These are phyloP conservation scores for Podaxis carcinomalis DNA, from an alignment of 768 basidiomycete genomes.

Conservation along the genomic window DNA sequence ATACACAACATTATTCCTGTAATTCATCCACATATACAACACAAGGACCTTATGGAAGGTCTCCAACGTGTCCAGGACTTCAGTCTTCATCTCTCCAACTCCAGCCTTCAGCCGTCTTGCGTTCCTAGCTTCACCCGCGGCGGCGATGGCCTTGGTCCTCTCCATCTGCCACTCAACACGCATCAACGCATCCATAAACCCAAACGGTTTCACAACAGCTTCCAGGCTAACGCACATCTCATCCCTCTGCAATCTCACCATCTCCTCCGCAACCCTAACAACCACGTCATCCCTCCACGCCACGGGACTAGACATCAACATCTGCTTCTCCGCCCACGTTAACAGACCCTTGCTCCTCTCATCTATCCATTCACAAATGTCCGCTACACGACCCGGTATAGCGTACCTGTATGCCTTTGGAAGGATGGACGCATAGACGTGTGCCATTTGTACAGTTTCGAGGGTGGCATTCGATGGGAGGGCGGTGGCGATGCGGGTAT, in stretches of 20 bases:
- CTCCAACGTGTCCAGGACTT: slow-evolving; percentile 42
- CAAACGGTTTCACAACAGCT: slow-evolving; percentile 27
- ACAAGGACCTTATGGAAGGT: slow-evolving; percentile 71
- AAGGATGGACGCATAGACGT: slow-evolving; percentile 41
- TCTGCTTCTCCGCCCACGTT: slow-evolving; percentile 38
- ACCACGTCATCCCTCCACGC: slow-evolving; percentile 42
- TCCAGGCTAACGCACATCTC: slow-evolving; percentile 21
- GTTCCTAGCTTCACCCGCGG: neutral
- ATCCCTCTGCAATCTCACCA: slow-evolving; percentile 1
- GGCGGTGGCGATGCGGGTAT: slow-evolving; percentile 22
- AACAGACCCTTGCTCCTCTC: slow-evolving; percentile 16
- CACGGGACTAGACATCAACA: slow-evolving; percentile 49
- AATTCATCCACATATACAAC: slow-evolving; percentile 81
- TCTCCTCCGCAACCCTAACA: slow-evolving; percentile 14
- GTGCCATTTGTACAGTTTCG: slow-evolving; percentile 42
- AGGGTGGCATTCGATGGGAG: slow-evolving; percentile 42
- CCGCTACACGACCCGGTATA: slow-evolving; percentile 12
- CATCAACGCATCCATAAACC: slow-evolving; percentile 37
- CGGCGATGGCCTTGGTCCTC: slow-evolving; percentile 4
- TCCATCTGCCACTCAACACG: slow-evolving; percentile 32
- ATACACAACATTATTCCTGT: slow-evolving; percentile 67
- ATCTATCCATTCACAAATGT: slow-evolving; percentile 37
- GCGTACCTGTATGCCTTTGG: slow-evolving; percentile 39
- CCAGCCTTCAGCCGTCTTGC: neutral
- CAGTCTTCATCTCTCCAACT: neutral